Conservation (phyloP, 2,329 filamentous ascomycete species). For the Pseudogymnoascus sp. region DNA sequence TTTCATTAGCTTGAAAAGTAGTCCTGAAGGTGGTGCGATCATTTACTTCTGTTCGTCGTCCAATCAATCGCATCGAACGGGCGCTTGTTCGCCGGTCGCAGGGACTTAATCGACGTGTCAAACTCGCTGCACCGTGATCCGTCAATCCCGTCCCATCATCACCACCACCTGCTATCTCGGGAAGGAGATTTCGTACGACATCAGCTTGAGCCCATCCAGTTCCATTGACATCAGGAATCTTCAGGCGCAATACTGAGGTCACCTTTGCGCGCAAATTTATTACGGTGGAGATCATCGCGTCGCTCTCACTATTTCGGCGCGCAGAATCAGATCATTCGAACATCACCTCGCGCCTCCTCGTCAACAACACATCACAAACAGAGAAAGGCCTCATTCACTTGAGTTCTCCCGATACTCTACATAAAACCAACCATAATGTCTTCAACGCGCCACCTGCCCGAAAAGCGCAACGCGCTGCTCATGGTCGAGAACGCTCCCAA, state of each 20-base stretch:
- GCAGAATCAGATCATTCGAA: neutral
- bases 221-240: neutral
- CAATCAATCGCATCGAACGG: neutral
- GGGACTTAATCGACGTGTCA: slow-evolving; percentile 6
- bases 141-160: slow-evolving; percentile 3
- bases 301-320: neutral
- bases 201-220: neutral
- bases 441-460: slow-evolving; percentile 9
- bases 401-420: neutral
- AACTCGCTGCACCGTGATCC: neutral
- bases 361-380: neutral
- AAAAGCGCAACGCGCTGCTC: slow-evolving; percentile 10
- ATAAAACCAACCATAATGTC: neutral
- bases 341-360: neutral
- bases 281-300: neutral
- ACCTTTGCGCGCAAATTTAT: neutral
- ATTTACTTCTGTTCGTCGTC: neutral
- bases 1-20: neutral
- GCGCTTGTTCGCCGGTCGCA: slow-evolving; percentile 1
- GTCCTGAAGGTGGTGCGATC: neutral
- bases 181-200: neutral
- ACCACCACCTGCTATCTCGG: neutral
- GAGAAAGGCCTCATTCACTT: neutral
- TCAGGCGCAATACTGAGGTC: neutral
- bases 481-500: slow-evolving; percentile 8